Base-by-base conservation (phyloP, 2,329 filamentous ascomycete genomes). In the Colletotrichum somersetense region DNA sequence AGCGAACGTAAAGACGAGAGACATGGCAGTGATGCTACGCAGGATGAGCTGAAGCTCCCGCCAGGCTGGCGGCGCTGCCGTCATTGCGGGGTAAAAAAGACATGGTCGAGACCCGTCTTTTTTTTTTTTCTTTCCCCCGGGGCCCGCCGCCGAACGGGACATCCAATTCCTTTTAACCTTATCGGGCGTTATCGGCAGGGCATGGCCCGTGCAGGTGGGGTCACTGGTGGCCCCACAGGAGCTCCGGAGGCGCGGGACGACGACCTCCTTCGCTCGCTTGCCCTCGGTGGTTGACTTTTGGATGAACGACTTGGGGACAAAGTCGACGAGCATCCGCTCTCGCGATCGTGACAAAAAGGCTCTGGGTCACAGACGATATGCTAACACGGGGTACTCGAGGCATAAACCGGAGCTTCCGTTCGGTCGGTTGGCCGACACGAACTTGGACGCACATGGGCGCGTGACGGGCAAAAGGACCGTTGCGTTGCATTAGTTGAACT, bases 31-130 rank as follows among this genome's bases (percentile, higher is more conserved):
- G 30, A 30, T 4, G 14, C 18, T 46, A n/a, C 42, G 14, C 18
- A 42, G 18, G n/a, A 26, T 4, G 50, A 26, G 56, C 18, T 40
- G n/a, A 42, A 26, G 56, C 56, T 38, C 58, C 40, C 40, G 11
- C 11, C 11, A 40, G 38, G 12, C 38, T 40, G 38, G 12, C 38
- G 11, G 38, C 38, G 38, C 38, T 40, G 38, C 38, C 68, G 66
- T 70, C 70, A 72, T 72, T 72, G 70, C 70, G 70, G 70, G 70
- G 70, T 72, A 65, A 40, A 42, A n/a, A 65, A 40, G 40, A n/a
- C 44, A 33, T 20, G 68, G 65, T 62, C 65, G 42, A 57, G 58
- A 18, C n/a, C 30, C 26, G 2, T 26, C 3, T 3, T 26, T 26
- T 26, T 26, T 26, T 26, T 26, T 2, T 26, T 26, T 26, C 26